A percentile compares a stretch with the other conserved stretches of the same genome.
Conservation (phyloP, 2,329 filamentous ascomycete genomes). For the Fusarium fracticaudum region DNA sequence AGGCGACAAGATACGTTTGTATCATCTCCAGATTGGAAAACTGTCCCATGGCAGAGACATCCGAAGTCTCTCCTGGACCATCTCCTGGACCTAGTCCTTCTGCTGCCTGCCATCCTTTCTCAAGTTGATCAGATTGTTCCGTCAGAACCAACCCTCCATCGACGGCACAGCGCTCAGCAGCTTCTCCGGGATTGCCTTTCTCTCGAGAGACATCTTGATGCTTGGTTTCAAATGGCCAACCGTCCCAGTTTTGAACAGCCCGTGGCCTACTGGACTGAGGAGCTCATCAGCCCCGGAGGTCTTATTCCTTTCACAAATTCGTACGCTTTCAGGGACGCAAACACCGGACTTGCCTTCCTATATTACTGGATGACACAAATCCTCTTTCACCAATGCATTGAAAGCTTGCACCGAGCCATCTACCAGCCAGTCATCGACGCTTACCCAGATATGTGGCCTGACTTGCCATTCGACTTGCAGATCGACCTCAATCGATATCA, state of each 20-base stretch:
- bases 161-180: slow-evolving; percentile 58
- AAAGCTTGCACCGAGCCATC: slow-evolving; percentile 55
- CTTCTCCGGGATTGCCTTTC: slow-evolving; percentile 59
- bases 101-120: slow-evolving; percentile 58
- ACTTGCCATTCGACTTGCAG: slow-evolving; percentile 50
- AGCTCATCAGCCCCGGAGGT: slow-evolving; percentile 42
- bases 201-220: slow-evolving; percentile 58
- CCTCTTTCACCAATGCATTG: slow-evolving; percentile 59
- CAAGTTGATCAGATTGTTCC: slow-evolving; percentile 55
- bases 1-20: slow-evolving; percentile 62
- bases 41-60: slow-evolving; percentile 61
- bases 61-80: slow-evolving; percentile 61
- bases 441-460: slow-evolving; percentile 52
- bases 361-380: slow-evolving; percentile 65
- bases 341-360: slow-evolving; percentile 58
- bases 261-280: slow-evolving; percentile 54
- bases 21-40: slow-evolving; percentile 61
- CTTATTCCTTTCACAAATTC: slow-evolving; percentile 56
- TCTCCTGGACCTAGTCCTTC: slow-evolving; percentile 61
- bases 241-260: slow-evolving; percentile 42
- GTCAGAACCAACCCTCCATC: slow-evolving; percentile 52
- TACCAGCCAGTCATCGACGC: slow-evolving; percentile 56
- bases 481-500: slow-evolving; percentile 56
- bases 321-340: slow-evolving; percentile 56
- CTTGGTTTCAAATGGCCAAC: slow-evolving; percentile 55